A percentile compares a stretch with the other conserved stretches of the same genome.
Conservation (phyloP, 2,329 filamentous ascomycete species). For the Sordariomycetes sp. region DNA sequence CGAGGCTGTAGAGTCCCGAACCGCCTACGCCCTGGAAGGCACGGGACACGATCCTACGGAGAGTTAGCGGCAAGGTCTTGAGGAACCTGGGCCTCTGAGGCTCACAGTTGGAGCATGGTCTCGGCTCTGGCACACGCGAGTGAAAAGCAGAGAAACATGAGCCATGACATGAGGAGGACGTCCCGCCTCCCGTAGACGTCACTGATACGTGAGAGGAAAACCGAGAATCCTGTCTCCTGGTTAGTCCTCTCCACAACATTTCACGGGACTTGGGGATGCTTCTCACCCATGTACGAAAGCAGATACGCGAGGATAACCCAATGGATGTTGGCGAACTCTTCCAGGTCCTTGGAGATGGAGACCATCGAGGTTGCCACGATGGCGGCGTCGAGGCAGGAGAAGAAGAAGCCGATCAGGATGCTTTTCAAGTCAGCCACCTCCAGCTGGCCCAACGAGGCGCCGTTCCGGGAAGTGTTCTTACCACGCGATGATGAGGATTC, state of each 20-base stretch:
- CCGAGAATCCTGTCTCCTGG: constrained; percentile 34
- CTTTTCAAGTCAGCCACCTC: not conserved
- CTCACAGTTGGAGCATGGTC: constrained; percentile 40
- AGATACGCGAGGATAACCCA: constrained; percentile 48
- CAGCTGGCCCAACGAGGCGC: constrained; percentile 11
- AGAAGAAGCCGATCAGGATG: constrained; percentile 36
- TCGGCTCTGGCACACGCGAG: constrained; percentile 39
- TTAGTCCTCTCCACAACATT: not conserved
- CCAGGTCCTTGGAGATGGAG: constrained; percentile 41
- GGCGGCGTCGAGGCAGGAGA: constrained; percentile 46
- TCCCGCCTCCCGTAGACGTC: constrained; percentile 47
- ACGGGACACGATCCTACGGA: constrained; percentile 41
- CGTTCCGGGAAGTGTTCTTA: constrained; percentile 8
- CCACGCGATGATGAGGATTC: constrained; percentile 8
- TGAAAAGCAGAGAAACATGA: constrained; percentile 44
- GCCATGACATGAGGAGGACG: constrained; percentile 38
- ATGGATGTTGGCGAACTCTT: constrained; percentile 38
- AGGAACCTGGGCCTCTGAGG: not conserved
- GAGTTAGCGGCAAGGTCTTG: not conserved
- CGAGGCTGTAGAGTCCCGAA: constrained; percentile 50
- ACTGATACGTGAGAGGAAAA: constrained; percentile 47
- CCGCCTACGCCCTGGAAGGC: constrained; percentile 51
- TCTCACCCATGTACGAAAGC: constrained; percentile 41
- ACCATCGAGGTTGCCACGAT: constrained; percentile 48
- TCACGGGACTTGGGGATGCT: not conserved